phyloP scores from a whole-genome alignment of 768 basidiomycete genomes.

The Cyclocybe cylindracea region DNA sequence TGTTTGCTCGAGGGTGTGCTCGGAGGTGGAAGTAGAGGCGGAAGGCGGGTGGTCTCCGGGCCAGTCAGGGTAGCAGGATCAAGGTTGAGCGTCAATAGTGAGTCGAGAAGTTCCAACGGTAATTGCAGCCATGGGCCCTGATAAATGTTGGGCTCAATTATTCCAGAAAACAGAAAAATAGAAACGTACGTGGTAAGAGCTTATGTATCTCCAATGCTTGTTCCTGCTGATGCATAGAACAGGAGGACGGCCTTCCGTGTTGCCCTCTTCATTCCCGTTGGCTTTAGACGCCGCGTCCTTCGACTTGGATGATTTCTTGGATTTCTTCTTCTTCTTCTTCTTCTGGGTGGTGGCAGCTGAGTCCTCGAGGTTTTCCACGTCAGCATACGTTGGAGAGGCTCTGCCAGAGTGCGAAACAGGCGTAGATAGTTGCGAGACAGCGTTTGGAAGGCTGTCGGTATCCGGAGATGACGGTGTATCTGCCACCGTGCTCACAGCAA shows the following conservation, averaged over 20 bases:
- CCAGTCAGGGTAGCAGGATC: constrained; percentile 66
- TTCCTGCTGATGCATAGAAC: constrained; percentile 88
- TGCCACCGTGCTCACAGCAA: constrained; percentile 8
- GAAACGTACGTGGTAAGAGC: constrained; percentile 80
- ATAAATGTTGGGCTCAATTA: constrained; percentile 16
- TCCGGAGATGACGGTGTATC: constrained; percentile 22
- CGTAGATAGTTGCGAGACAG: constrained; percentile 24
- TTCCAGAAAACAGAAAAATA: constrained; percentile 8
- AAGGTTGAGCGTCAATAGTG: constrained; percentile 74
- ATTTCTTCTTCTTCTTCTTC: constrained; percentile 73
- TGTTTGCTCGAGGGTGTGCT: constrained; percentile 29
- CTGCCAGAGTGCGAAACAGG: constrained; percentile 31
- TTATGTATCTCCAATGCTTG: constrained; percentile 94
- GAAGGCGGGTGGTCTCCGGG: constrained; percentile 42
- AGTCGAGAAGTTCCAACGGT: constrained; percentile 82
- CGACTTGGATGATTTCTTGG: constrained; percentile 53
- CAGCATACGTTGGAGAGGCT: constrained; percentile 29
- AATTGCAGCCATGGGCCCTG: constrained; percentile 94
- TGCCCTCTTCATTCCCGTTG: constrained; percentile 29
- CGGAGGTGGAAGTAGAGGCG: constrained; percentile 31
- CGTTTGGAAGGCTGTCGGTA: constrained; percentile 18
- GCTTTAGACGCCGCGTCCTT: constrained; percentile 36
- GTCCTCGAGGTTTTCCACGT: constrained; percentile 21
- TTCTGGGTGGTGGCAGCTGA: constrained; percentile 37
- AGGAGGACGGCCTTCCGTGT: constrained; percentile 53